These are phyloP conservation scores for Mycena metata DNA, from an alignment of 768 basidiomycete genomes.

Conservation along the genomic window DNA sequence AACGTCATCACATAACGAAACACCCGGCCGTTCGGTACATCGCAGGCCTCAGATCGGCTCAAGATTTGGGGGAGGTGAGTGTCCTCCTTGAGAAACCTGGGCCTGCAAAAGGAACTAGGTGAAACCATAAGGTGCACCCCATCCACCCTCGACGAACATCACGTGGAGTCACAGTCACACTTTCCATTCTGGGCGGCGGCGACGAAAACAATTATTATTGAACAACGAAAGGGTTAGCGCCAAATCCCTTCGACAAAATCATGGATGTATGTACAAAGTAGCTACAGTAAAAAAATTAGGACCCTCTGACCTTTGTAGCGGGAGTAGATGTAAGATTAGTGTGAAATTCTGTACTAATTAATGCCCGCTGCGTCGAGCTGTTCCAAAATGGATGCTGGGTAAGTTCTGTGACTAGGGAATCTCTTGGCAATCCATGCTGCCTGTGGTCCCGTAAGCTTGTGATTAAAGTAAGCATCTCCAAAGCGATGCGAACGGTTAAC, in stretches of 20 bases:
- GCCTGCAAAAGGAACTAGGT: too few species aligned
- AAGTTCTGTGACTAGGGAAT: constrained; percentile 33
- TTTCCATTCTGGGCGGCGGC: not conserved
- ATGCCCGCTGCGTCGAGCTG: constrained; percentile 14
- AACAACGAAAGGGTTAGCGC: not conserved
- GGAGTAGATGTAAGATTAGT: not conserved
- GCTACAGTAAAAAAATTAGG: constrained; percentile 7
- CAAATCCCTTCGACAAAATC: constrained; percentile 18
- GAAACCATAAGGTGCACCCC: too few species aligned
- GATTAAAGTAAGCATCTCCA: constrained; percentile 5
- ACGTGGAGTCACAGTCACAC: constrained; percentile 11
- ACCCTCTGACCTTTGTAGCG: not conserved
- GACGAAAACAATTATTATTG: constrained; percentile 4
- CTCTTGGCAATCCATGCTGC: constrained; percentile 13
- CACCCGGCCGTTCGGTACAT: too few species aligned
- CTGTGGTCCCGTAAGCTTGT: constrained; percentile 15
- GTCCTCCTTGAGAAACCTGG: too few species aligned
- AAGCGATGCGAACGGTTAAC: constrained; percentile 7
- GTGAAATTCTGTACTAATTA: not conserved
- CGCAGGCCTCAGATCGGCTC: too few species aligned
- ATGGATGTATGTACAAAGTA: constrained; percentile 12
- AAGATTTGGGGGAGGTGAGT: too few species aligned
- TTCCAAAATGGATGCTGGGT: constrained; percentile 13
- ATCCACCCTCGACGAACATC: too few species aligned
- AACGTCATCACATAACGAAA: too few species aligned